Evolutionary conservation across 2,329 filamentous ascomycete species (phyloP).

Genomic region (Talaromyces piceae): DNA sequence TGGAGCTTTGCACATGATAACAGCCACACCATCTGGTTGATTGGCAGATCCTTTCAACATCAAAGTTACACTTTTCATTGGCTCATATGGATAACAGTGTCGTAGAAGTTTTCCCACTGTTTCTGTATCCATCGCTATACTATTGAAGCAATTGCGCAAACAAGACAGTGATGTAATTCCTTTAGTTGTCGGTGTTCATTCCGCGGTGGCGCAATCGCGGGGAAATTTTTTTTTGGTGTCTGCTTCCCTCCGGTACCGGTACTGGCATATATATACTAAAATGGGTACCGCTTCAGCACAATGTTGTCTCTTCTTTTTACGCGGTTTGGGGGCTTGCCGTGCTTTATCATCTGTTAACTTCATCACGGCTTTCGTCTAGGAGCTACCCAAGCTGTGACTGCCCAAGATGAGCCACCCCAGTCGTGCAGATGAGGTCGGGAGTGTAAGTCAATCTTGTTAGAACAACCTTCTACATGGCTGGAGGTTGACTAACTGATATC

Average conservation of each 20-base stretch:
- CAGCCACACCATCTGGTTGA: too few species aligned
- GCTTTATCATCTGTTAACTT: too few species aligned
- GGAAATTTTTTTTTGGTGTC: constrained; percentile 8
- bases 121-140: too few species aligned
- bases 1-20: too few species aligned
- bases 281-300: neutral
- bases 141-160: too few species aligned
- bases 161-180: neutral
- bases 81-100: too few species aligned
- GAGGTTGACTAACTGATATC: neutral
- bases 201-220: constrained; percentile 12
- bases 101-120: too few species aligned
- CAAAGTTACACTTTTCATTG: too few species aligned
- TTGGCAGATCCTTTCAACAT: too few species aligned
- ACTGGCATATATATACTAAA: neutral
- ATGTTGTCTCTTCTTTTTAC: too few species aligned
- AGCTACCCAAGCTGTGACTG: neutral
- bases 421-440: constrained; percentile 36
- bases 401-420: constrained; percentile 12
- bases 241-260: neutral
- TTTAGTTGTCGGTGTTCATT: neutral
- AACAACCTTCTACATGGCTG: neutral
- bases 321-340: too few species aligned
- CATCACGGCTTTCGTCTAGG: neutral
- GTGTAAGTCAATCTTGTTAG: constrained; percentile 32